A percentile compares a stretch with the other conserved stretches of the same genome.
These are phyloP conservation scores for Lentinula boryana DNA, from an alignment of 768 basidiomycete species.

Conservation along the genomic window DNA sequence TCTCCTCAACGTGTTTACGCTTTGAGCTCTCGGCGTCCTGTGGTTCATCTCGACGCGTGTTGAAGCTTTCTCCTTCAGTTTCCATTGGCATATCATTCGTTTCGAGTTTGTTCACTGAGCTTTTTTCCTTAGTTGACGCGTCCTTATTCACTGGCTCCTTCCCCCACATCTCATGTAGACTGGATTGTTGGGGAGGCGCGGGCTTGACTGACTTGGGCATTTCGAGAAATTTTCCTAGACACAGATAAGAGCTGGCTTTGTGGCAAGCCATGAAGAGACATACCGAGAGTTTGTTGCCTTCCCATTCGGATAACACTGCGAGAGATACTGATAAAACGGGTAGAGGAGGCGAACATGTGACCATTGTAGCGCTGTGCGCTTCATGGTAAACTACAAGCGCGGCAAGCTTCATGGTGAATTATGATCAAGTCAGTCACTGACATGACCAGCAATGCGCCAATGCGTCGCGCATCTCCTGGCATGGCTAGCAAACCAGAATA, in stretches of 20 bases:
- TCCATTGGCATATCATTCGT: constrained; percentile 14
- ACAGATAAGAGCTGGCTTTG: background rate
- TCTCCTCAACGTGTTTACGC: constrained; percentile 23
- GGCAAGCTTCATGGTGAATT: too few relatives aligned
- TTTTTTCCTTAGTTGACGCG: constrained; percentile 9
- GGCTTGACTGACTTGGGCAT: constrained; percentile 67
- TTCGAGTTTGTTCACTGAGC: constrained; percentile 21
- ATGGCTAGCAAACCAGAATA: too few relatives aligned
- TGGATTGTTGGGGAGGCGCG: constrained; percentile 73
- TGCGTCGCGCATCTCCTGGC: too few relatives aligned
- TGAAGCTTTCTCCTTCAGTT: constrained; percentile 6
- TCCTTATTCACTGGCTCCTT: constrained; percentile 31
- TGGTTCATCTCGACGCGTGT: background rate
- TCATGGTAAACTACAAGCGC: too few relatives aligned
- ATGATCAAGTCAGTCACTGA: too few relatives aligned
- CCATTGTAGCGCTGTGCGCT: constrained; percentile 3
- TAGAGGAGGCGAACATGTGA: constrained; percentile 22
- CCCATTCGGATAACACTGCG: constrained; percentile 35
- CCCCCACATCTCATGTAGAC: constrained; percentile 69
- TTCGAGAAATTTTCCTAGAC: constrained; percentile 65
- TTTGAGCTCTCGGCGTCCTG: constrained; percentile 27
- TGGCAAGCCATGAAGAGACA: constrained; percentile 7
- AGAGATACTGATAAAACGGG: background rate
- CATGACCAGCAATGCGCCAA: too few relatives aligned
- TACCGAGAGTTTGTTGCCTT: constrained; percentile 72